Base-by-base conservation (phyloP, 1,139 yeast genomes). In the Keqinozyma sinolaborantium region DNA sequence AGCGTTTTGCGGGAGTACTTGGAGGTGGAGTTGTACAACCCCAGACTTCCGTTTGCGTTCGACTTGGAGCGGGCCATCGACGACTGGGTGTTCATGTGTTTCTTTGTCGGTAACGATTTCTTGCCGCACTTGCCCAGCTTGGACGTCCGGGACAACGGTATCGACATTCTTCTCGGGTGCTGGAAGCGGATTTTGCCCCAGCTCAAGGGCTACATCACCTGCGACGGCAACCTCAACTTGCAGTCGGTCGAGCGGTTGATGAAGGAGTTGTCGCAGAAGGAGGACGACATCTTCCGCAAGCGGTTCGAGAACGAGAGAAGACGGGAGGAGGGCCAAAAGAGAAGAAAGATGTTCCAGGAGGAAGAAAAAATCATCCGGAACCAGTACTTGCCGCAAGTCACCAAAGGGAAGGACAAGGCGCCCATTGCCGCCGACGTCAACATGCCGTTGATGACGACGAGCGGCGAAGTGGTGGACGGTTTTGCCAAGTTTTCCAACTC, bases 51-150 rank as follows among this genome's bases (percentile, higher is more conserved):
- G 1, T 83, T 85, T 48, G 74, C 79, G 12, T 88, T 83, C 59
- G 97, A 92, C 53, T 60, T 88, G 39, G 99, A 94, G 60, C 72
- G 98, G 36, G 97, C 97, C 3, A 82, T 94, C 39, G 99, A 94
- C 55, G 99, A 94, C 61, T 94, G 98, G 98, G 90, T 94, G 12
- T 94, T 94, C 47, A 83, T 94, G 90, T 92, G 97, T 72, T 94
- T 94, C 65, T 94, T 94, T 54, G 95, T 92, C 36, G 99, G 99
- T 56, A 94, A 94, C 54, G 99, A 94, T 77, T 94, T 94, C 70
- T 69, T 94, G 51, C 99, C 99, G 2, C 98, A 92, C 60, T 65
- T 94, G 44, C 98, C 99, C 5, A 81, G 95, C 32, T 70, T 94
- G 40, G 97, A 92, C 52, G 97, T 92, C 27, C 77, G 98, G 46